Evolutionary conservation across 768 basidiomycete species (phyloP).

Genomic region (Suillus weaverae): DNA sequence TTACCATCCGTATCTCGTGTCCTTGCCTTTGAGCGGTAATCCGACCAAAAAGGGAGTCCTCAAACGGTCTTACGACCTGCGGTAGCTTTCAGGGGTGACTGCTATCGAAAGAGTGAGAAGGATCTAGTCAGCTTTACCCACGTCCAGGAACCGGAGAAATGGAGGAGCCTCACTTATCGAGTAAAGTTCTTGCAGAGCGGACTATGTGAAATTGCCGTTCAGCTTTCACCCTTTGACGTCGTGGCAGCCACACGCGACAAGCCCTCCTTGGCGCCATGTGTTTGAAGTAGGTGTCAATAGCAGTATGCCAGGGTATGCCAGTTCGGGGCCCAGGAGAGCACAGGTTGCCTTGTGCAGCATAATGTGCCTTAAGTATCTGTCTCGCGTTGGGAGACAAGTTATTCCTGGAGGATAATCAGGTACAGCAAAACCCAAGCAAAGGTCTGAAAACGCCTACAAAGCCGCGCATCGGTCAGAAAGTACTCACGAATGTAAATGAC

Average conservation of each 20-base stretch:
- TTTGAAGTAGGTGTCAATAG: neutral
- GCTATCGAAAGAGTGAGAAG: constrained; percentile 3
- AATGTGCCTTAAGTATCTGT: constrained; percentile 8
- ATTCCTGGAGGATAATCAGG: constrained; percentile 12
- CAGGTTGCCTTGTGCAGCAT: neutral
- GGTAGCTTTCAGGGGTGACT: neutral
- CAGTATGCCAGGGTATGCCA: neutral
- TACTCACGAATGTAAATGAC: neutral
- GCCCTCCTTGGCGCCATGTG: neutral
- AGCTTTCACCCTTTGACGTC: constrained; percentile 1
- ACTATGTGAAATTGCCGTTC: neutral
- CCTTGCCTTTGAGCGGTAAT: neutral
- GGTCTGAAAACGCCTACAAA: neutral
- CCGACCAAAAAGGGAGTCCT: neutral
- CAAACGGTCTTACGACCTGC: neutral
- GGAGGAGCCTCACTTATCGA: neutral
- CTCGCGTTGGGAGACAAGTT: neutral
- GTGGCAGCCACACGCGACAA: neutral
- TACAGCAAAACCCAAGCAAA: neutral
- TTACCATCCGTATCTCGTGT: neutral
- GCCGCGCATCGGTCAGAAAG: neutral
- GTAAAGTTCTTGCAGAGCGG: neutral
- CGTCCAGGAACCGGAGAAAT: constrained; percentile 3
- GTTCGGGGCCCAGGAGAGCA: neutral
- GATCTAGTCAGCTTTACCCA: neutral